Percentiles rank a stretch among this genome's conserved stretches.
Evolutionary conservation across 2,329 filamentous ascomycete species (phyloP).

Genomic region (Pochonia chlamydosporia): DNA sequence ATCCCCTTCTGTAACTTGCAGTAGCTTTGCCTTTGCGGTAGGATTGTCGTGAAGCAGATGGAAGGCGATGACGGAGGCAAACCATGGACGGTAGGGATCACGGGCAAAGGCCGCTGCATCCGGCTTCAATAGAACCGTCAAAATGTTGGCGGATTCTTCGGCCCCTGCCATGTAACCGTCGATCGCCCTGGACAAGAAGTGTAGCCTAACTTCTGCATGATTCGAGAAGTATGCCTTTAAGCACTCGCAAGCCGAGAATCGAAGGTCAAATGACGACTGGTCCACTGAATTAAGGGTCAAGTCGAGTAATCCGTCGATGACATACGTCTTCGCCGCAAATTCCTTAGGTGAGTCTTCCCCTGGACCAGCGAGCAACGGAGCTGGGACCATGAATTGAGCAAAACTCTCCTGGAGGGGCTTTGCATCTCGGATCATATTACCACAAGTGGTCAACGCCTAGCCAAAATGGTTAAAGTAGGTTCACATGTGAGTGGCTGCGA

Average conservation of each 20-base stretch:
- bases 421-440: slow-evolving; percentile 83
- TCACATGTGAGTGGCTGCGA: slow-evolving; percentile 2
- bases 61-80: slow-evolving; percentile 80
- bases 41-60: slow-evolving; percentile 78
- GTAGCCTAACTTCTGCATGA: slow-evolving; percentile 72
- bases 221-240: slow-evolving; percentile 88
- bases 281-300: slow-evolving; percentile 66
- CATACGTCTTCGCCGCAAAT: slow-evolving; percentile 63
- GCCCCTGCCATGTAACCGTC: slow-evolving; percentile 73
- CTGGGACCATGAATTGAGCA: slow-evolving; percentile 74
- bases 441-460: slow-evolving; percentile 74
- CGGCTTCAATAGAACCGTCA: slow-evolving; percentile 73
- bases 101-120: slow-evolving; percentile 52
- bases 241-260: slow-evolving; percentile 81
- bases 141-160: slow-evolving; percentile 81
- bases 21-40: slow-evolving; percentile 71
- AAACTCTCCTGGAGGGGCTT: slow-evolving; percentile 78
- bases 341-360: slow-evolving; percentile 41
- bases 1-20: slow-evolving; percentile 83
- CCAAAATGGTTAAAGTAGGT: slow-evolving; percentile 8
- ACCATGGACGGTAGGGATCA: slow-evolving; percentile 87
- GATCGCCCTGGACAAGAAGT: slow-evolving; percentile 85
- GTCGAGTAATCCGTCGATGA: slow-evolving; percentile 89
- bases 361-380: slow-evolving; percentile 40
- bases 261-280: slow-evolving; percentile 66